These are phyloP conservation scores for Colletotrichum noveboracense DNA, from an alignment of 2,329 filamentous ascomycete genomes.

Conservation along the genomic window DNA sequence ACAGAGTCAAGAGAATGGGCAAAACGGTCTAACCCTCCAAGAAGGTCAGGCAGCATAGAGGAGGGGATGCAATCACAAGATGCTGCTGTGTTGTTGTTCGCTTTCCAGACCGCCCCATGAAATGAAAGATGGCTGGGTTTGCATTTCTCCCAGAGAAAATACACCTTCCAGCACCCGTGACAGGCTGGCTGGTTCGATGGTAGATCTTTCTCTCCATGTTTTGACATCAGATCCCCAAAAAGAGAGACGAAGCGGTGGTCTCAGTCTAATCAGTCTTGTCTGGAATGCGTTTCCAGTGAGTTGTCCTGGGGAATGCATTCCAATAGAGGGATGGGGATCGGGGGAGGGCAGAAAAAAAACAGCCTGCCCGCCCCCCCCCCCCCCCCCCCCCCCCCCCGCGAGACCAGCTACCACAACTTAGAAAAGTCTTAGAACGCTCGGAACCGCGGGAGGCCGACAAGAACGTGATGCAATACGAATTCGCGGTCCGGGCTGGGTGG, in stretches of 20 bases:
- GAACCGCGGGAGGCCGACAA: not conserved
- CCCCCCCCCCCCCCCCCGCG: not conserved
- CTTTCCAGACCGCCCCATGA: not conserved
- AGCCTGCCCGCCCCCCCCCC: not conserved
- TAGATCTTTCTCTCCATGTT: not conserved
- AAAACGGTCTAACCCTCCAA: not conserved
- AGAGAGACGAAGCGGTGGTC: not conserved
- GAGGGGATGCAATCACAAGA: not conserved
- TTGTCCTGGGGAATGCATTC: slow-evolving; percentile 13
- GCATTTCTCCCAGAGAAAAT: not conserved
- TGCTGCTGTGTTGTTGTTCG: not conserved
- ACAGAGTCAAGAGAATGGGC: not conserved
- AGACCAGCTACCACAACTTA: not conserved
- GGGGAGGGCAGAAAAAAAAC: not conserved
- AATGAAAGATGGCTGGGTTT: not conserved
- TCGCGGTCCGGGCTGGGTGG: not conserved
- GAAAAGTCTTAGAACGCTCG: not conserved
- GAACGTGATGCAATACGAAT: slow-evolving; percentile 19
- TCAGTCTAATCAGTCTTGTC: slow-evolving; percentile 12
- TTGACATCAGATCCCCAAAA: not conserved
- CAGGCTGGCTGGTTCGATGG: not conserved
- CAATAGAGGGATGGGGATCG: slow-evolving; percentile 7
- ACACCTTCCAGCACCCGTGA: not conserved
- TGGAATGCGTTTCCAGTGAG: slow-evolving; percentile 11
- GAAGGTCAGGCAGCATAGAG: not conserved